These are phyloP conservation scores for Neonectria faginata DNA, from an alignment of 2,329 filamentous ascomycete genomes.

Conservation along the genomic window DNA sequence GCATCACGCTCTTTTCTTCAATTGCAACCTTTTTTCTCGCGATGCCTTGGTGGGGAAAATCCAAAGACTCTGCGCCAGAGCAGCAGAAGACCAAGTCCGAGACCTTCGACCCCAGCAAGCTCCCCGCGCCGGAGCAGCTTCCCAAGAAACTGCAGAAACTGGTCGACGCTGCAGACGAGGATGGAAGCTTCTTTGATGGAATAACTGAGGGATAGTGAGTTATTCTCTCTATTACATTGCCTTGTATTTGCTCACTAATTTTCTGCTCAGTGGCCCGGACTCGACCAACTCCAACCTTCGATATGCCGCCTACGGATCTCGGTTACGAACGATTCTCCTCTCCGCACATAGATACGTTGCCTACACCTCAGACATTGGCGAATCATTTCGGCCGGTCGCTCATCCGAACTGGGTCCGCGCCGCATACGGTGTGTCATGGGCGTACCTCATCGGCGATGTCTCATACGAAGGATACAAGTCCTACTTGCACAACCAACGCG, in stretches of 20 bases:
- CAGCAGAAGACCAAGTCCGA: slow-evolving; percentile 43
- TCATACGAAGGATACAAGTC: slow-evolving; percentile 95
- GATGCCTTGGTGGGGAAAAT: slow-evolving; percentile 60
- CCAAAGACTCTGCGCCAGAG: slow-evolving; percentile 50
- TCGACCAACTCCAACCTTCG: slow-evolving; percentile 87
- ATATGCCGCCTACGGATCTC: slow-evolving; percentile 91
- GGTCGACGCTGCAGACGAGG: slow-evolving; percentile 66
- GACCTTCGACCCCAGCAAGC: slow-evolving; percentile 59
- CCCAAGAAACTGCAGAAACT: slow-evolving; percentile 68
- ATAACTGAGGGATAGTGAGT: slow-evolving; percentile 83
- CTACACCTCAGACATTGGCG: slow-evolving; percentile 96
- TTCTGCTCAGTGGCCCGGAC: slow-evolving; percentile 62
- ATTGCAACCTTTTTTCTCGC: slow-evolving; percentile 10
- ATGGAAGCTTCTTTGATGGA: slow-evolving; percentile 82
- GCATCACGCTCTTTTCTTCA: background rate
- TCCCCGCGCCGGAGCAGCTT: slow-evolving; percentile 63
- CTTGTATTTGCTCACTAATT: slow-evolving; percentile 29
- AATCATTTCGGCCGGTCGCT: slow-evolving; percentile 93
- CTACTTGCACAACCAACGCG: slow-evolving; percentile 85
- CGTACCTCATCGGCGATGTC: slow-evolving; percentile 92
- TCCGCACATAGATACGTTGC: slow-evolving; percentile 96
- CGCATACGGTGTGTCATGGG: slow-evolving; percentile 93
- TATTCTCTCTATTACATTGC: slow-evolving; percentile 19
- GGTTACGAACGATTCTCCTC: slow-evolving; percentile 86
- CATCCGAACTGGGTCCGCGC: slow-evolving; percentile 84